phyloP scores from a whole-genome alignment of 768 basidiomycete species.

The Rhizopogon rudus region DNA sequence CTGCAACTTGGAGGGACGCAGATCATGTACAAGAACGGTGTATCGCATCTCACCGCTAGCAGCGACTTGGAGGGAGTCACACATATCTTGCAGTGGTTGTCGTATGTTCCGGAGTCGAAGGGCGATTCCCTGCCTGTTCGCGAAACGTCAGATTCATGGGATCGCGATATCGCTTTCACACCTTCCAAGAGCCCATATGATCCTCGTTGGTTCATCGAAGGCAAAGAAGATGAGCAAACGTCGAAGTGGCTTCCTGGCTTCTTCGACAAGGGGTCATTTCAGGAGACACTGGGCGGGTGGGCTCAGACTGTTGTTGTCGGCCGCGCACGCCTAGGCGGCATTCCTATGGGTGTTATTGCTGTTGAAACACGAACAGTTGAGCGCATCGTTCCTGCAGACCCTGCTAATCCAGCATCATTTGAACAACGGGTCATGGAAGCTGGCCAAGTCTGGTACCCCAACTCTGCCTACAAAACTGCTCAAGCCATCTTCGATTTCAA shows the following conservation, averaged over 20 bases:
- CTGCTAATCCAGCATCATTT: constrained; percentile 93
- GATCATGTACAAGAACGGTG: constrained; percentile 99
- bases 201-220: constrained; percentile 97
- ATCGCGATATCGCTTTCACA: constrained; percentile 84
- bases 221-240: constrained; percentile 81
- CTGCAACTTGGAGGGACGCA: constrained; percentile 99
- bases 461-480: constrained; percentile 98
- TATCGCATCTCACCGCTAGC: constrained; percentile 91
- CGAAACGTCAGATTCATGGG: constrained; percentile 74
- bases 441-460: constrained; percentile 99
- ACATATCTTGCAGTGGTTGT: constrained; percentile 91
- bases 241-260: constrained; percentile 83
- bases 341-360: constrained; percentile 96
- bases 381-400: constrained; percentile 94
- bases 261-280: constrained; percentile 97
- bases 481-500: constrained; percentile 99
- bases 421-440: constrained; percentile 99
- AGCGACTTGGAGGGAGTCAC: constrained; percentile 95
- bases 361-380: constrained; percentile 98
- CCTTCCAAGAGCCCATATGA: constrained; percentile 96
- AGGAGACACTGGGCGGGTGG: constrained; percentile 98
- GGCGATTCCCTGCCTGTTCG: constrained; percentile 78
- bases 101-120: constrained; percentile 85
- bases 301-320: constrained; percentile 98
- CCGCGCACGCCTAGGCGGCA: constrained; percentile 92